These are phyloP conservation scores for Xylariaceae sp. DNA, from an alignment of 2,329 filamentous ascomycete genomes.

Conservation along the genomic window DNA sequence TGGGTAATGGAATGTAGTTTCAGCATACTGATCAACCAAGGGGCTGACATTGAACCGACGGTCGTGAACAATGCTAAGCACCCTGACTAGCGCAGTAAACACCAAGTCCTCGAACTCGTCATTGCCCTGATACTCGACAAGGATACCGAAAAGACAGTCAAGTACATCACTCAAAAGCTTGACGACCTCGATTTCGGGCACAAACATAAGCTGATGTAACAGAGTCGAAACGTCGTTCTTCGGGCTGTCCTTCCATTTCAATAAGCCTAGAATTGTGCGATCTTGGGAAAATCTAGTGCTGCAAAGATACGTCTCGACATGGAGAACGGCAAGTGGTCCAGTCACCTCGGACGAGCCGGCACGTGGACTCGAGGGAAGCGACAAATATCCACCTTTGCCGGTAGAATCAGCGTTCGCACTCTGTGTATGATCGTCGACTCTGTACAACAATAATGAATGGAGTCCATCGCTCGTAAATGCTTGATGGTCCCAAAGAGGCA, in stretches of 20 bases:
- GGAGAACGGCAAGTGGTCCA: conserved; percentile 72
- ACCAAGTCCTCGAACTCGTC: conserved; percentile 90
- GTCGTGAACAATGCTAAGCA: conserved; percentile 90
- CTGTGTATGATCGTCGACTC: conserved; percentile 85
- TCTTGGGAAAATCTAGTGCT: conserved; percentile 95
- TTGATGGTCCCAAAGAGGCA: conserved; percentile 88
- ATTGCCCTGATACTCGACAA: conserved; percentile 85
- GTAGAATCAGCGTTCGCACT: conserved; percentile 53
- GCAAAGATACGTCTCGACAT: conserved; percentile 79
- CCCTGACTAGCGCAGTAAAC: conserved; percentile 82
- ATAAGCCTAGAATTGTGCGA: conserved; percentile 71
- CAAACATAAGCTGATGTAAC: conserved; percentile 80
- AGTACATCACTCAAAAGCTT: conserved; percentile 88
- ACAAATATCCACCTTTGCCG: conserved; percentile 82
- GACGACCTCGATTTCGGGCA: conserved; percentile 95
- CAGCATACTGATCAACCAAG: conserved; percentile 85
- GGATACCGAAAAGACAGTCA: conserved; percentile 82
- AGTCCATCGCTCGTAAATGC: conserved; percentile 84
- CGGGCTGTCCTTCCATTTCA: conserved; percentile 78
- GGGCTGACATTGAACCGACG: conserved; percentile 87
- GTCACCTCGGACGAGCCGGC: conserved; percentile 68
- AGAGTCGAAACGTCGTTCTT: conserved; percentile 66
- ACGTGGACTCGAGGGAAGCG: conserved; percentile 70
- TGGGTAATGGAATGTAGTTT: conserved; percentile 84
- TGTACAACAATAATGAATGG: conserved; percentile 78